Evolutionary conservation across 1,284 basidiomycete species (phyloP), one percentile per base, ranked within the genome.

Genomic region (Nidula niveotomentosa): DNA sequence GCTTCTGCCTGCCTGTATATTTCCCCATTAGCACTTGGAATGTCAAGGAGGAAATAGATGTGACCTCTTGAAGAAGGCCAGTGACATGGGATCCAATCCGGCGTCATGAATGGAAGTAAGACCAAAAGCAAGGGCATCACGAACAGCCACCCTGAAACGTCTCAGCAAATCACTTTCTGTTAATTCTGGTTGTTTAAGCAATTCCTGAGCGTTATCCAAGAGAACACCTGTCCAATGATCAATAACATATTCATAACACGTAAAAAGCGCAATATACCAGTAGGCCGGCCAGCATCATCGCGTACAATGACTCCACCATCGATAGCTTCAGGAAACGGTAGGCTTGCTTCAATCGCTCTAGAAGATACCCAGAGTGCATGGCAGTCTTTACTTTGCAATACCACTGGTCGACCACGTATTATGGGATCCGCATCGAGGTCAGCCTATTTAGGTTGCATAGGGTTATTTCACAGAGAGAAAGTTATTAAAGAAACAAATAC

Each of bases 41-140:
- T 18, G 48, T 18, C 17, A 18, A 33, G 30, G 10, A 37, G 7
- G 47, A 23, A 33, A 48, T 8, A 6, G 35, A n/a, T 53, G 76
- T 48, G 60, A 90, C 91, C 76, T 76, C 59, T 79, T 78, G 72
- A 85, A 91, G 60, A 94, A 91, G 2, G 75, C 70, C n/a, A 93
- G 81, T 46, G 80, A 77, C 0, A 73, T 71, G 0, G 79, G 76
- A 10, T 70, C 69, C 0, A 86, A 77, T 13, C 75, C 78, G 0
- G 94, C 94, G 64, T 96, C 94, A 58, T 96, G 93, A 6, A 96
- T 85, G 12, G 83, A 88, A 0, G 91, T 94, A 49, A 97, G 69
- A 3, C 94, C 94, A 47, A 84, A 81, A 1, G 80, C 75, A 12
- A 94, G 74, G 0, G 89, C 92, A 62, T 91, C 86, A 36, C 73